Evolutionary conservation across 1,284 basidiomycete species (phyloP), one percentile per base, ranked within the genome.

Genomic region (Ganoderma sp.): DNA sequence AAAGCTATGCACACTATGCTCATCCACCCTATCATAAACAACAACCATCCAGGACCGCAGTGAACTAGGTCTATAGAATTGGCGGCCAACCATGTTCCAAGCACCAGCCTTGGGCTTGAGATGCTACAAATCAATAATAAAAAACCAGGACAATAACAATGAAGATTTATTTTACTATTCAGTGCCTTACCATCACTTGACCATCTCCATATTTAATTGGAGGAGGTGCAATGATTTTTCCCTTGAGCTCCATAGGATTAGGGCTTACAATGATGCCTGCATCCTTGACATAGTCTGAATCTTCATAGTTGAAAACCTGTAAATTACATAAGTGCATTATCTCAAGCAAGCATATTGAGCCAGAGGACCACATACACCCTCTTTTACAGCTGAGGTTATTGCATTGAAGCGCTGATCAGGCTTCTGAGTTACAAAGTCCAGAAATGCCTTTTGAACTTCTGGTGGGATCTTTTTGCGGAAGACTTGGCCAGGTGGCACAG

Each of bases 401-500:
- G 57, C 64, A 6, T 10, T 25, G 17, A 65, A 50, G n/a, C 64
- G 67, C 15, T 62, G 34, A 22, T 50, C 39, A 12, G 67, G 67
- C 39, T 43, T 62, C 54, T 65, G 60, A 32, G 64, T 68, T n/a
- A 64, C 43, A 37, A 65, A 68, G n/a, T 58, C 54, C 2, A 68
- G 64, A 48, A 68, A 63, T 10, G 4, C 43, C 22, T 28, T 58
- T 56, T 68, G 67, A 9, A 81, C 71, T 0, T 81, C 74, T 0
- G 82, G 78, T 0, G 83, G 80, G 0, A 86, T 69, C 56, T 80
- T 80, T 60, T 82, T 81, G 71, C 79, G 82, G 75, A 80, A 85
- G 4, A 85, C 71, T 67, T 87, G 86, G 0, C 84, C 83, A 0
- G 76, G 75, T 34, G 77, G 68, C 5, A 88, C 76, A 0, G 69